Percentiles rank a stretch among this genome's conserved stretches.
phyloP scores from a whole-genome alignment of 2,329 filamentous ascomycete genomes.

The Pestalotiopsis sp. region DNA sequence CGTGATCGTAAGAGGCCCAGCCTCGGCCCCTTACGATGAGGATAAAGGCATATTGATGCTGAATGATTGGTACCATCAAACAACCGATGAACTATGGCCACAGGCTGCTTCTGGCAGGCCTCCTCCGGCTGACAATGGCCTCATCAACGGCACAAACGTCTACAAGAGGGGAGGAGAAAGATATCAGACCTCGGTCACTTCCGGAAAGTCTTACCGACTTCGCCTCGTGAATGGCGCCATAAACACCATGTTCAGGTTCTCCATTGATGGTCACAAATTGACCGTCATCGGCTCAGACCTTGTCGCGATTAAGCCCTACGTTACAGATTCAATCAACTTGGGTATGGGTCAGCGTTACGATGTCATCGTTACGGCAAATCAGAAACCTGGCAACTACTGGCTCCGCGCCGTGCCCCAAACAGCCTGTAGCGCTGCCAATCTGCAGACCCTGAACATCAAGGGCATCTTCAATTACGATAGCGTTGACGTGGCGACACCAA shows the following conservation, averaged over 20 bases:
- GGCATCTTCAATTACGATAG: slow-evolving; percentile 38
- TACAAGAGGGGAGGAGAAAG: slow-evolving; percentile 35
- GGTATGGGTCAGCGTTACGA: slow-evolving; percentile 39
- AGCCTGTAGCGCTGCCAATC: slow-evolving; percentile 31
- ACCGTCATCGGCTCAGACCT: slow-evolving; percentile 55
- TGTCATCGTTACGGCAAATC: slow-evolving; percentile 15
- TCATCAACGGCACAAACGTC: slow-evolving; percentile 34
- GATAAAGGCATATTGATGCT: slow-evolving; percentile 62
- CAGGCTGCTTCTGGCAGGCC: slow-evolving; percentile 29
- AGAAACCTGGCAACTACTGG: slow-evolving; percentile 40
- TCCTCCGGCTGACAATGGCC: slow-evolving; percentile 42
- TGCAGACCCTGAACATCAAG: slow-evolving; percentile 11
- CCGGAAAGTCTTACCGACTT: slow-evolving; percentile 45
- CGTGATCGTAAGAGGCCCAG: slow-evolving; percentile 62
- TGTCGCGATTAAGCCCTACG: slow-evolving; percentile 54
- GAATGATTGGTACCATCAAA: slow-evolving; percentile 57
- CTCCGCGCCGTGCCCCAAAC: slow-evolving; percentile 41
- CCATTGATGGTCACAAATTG: slow-evolving; percentile 52
- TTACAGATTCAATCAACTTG: slow-evolving; percentile 42
- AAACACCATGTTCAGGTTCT: slow-evolving; percentile 43
- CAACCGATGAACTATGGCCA: slow-evolving; percentile 37
- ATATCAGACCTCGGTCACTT: slow-evolving; percentile 37
- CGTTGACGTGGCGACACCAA: slow-evolving; percentile 19
- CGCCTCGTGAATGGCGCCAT: slow-evolving; percentile 43
- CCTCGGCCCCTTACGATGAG: slow-evolving; percentile 58